phyloP scores from a whole-genome alignment of 2,329 filamentous ascomycete genomes.

The Colletotrichum orchidophilum region DNA sequence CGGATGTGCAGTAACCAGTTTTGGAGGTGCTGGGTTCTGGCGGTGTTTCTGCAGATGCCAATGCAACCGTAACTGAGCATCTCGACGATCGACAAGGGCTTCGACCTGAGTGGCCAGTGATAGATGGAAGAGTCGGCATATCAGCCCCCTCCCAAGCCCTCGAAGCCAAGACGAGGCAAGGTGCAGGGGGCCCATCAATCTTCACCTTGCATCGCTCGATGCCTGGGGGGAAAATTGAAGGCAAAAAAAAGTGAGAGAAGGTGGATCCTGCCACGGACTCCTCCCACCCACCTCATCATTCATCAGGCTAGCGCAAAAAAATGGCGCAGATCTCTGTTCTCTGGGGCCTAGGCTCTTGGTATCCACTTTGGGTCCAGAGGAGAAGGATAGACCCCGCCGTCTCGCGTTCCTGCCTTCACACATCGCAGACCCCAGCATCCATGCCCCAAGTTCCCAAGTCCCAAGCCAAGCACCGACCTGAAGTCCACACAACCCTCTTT shows the following conservation, averaged over 20 bases:
- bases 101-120: constrained; percentile 4
- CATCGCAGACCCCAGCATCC: constrained; percentile 1
- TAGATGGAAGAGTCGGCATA: constrained; percentile 34
- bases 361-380: constrained; percentile 17
- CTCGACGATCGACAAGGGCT: constrained; percentile 28
- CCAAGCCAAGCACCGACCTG: background rate
- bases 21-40: constrained; percentile 2
- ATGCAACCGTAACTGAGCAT: constrained; percentile 25
- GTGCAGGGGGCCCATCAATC: constrained; percentile 26
- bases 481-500: background rate
- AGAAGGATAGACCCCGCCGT: constrained; percentile 2
- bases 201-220: constrained; percentile 21
- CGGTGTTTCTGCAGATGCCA: constrained; percentile 24
- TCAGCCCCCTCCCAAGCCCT: constrained; percentile 28
- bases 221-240: background rate
- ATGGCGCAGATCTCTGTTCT: constrained; percentile 35
- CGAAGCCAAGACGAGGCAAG: constrained; percentile 28
- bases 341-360: constrained; percentile 26
- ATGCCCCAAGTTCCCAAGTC: background rate
- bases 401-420: constrained; percentile 4
- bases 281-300: constrained; percentile 14
- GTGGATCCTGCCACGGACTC: background rate
- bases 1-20: background rate
- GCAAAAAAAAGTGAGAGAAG: background rate
- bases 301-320: constrained; percentile 31